Conservation (phyloP, 805 yeast genomes). For the Ogataea sp. region DNA sequence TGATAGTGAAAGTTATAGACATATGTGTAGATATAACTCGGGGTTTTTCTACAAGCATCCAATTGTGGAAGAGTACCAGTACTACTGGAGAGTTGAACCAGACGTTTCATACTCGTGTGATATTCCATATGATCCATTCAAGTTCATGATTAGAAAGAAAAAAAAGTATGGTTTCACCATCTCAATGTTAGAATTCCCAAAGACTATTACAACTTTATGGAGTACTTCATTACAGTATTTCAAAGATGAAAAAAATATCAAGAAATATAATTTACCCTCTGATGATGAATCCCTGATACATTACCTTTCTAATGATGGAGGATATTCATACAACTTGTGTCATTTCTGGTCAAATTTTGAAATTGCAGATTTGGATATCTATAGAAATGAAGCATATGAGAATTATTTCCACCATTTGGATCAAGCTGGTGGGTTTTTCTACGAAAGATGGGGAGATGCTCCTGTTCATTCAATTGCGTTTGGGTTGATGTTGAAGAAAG, state of each 20-base stretch:
- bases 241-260: too few species aligned
- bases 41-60: slow-evolving; percentile 51
- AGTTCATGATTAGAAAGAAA: slow-evolving; percentile 40
- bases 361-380: slow-evolving; percentile 61
- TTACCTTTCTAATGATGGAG: slow-evolving; percentile 59
- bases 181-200: slow-evolving; percentile 40
- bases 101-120: slow-evolving; percentile 44
- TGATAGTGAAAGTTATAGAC: slow-evolving; percentile 57
- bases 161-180: slow-evolving; percentile 47
- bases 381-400: slow-evolving; percentile 48
- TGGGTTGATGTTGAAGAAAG: slow-evolving; percentile 41
- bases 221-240: slow-evolving; percentile 35
- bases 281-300: slow-evolving; percentile 36
- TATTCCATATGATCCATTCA: slow-evolving; percentile 47
- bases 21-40: slow-evolving; percentile 51
- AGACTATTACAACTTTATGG: slow-evolving; percentile 48
- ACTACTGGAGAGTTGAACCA: slow-evolving; percentile 59
- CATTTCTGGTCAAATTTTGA: slow-evolving; percentile 83
- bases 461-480: slow-evolving; percentile 42
- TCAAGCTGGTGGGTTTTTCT: slow-evolving; percentile 67
- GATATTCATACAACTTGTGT: slow-evolving; percentile 58
- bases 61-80: slow-evolving; percentile 42
- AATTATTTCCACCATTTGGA: slow-evolving; percentile 59
- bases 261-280: slow-evolving; percentile 12
- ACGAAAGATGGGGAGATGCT: slow-evolving; percentile 88